Base-by-base conservation (phyloP, 1,284 basidiomycete genomes). In the Gomphus bonarii region DNA sequence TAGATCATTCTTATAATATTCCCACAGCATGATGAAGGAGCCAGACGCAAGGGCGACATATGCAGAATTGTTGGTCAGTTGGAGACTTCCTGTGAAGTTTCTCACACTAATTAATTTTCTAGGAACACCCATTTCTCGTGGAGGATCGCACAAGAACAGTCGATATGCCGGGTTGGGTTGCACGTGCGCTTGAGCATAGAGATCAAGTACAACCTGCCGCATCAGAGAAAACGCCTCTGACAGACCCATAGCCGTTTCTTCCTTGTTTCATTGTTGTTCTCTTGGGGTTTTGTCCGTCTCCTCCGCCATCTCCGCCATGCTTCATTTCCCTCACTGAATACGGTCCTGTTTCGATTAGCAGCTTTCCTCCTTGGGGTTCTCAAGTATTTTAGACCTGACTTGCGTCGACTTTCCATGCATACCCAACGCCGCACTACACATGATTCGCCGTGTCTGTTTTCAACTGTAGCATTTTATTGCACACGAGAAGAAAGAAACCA, bases 111-210 rank as follows among this genome's bases (percentile, higher is more conserved):
- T 30, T 28, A 25, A 36, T 36, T 1, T 28, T 30, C 20, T 60
- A 80, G 71, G 75, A 80, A 56, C 92, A 97, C 65, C 81, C 83
- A 0, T 91, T 85, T 74, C 73, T 92, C 47, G 65, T 71, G 12
- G 73, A 74, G 42, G 81, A 84, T 61, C 70, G 68, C 8, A 70
- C 73, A 16, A 74, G 81, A 5, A 71, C 82, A 0, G 88, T 93
- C 4, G 86, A 95, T 67, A 92, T 94, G 89, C 75, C 75, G 18
- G 79, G 74, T 5, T 97, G 93, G 93, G 88, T 94, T 10, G 72
- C 71, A 14, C 69, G 69, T 10, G 87, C 88, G 2, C 68, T 91
- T 25, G 75, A 76, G 33, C 72, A 71, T 63, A 67, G 75, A 51
- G 68, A 73, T 28, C 36, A 53, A 50, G 60, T 38, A 18, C 51